Evolutionary conservation across 331 rosid genomes (phyloP), one percentile per base, ranked within the genome.

Genomic region (Quercus tomentella): DNA sequence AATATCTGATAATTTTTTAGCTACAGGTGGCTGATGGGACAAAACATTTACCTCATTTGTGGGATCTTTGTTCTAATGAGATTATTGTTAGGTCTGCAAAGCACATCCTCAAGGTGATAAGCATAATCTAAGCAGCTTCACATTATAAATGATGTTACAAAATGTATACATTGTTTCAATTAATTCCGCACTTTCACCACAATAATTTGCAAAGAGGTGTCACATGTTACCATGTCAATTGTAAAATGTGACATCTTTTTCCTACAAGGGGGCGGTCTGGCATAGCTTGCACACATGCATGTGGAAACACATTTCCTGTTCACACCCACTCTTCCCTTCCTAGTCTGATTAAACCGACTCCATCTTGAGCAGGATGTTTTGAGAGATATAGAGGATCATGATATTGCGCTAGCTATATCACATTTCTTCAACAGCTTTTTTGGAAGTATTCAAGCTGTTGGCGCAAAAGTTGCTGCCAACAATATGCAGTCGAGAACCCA

Each of bases 21-120:
- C 77, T 63, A 77, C 81, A 96, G 98, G 97, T 96, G 84, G 98
- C 99, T 77, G 91, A 79, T 28, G 97, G 99, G 81, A 96, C 98
- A 67, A 92, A 82, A 81, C 98, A 92, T 87, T 87, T 96, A 57
- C 97, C 98, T 71, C 99, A 96, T 88, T 82, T 96, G 55, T 90
- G 94, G 98, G 97, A 96, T 89, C 93, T 96, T 68, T 96, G 97
- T 81, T 89, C 86, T 71, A 96, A 86, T 86, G 99, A 96, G 86
- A 93, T 96, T 86, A 91, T 92, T 63, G 98, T 90, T 75, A 90
- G 99, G 84, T 90, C 99, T 72, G 97, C 98, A n/a, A 96, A 96
- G 90, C 99, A 96, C 88, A 82, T 90, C 71, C 84, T 96, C 71
- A 96, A 96, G 98, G 99, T 96, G 83, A 84, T 45, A n/a, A 76